phyloP scores from a whole-genome alignment of 1,139 yeast genomes.

The Pichia sp. region DNA sequence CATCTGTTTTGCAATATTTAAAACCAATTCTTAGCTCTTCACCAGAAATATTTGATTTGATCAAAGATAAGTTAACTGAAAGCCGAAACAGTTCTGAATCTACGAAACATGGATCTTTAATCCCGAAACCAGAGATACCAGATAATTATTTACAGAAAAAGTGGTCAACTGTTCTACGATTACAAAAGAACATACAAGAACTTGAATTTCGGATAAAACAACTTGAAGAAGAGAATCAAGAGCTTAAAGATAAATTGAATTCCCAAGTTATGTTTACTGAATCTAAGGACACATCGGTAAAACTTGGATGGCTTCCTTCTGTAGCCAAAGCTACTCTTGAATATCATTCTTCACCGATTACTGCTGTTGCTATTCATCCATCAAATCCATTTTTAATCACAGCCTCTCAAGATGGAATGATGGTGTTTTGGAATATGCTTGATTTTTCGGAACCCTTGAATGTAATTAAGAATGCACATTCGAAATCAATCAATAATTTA shows the following conservation, averaged over 20 bases:
- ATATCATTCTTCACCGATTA: conserved; percentile 56
- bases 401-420: conserved; percentile 68
- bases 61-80: conserved; percentile 1
- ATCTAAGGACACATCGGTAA: conserved; percentile 15
- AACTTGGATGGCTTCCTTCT: conserved; percentile 65
- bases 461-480: conserved; percentile 62
- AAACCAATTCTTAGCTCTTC: conserved; percentile 7
- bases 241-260: conserved; percentile 11
- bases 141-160: conserved; percentile 58
- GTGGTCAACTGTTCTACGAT: conserved; percentile 80
- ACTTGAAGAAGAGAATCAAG: conserved; percentile 19
- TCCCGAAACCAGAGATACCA: conserved; percentile 28
- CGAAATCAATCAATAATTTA: conserved; percentile 60
- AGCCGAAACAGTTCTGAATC: too few species aligned
- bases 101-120: conserved; percentile 1
- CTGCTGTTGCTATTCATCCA: conserved; percentile 68
- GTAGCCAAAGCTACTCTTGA: conserved; percentile 42
- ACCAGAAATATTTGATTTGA: conserved; percentile 1
- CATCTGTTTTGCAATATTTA: conserved; percentile 16
- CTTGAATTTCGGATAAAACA: conserved; percentile 29
- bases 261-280: background rate
- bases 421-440: conserved; percentile 65
- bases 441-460: conserved; percentile 63
- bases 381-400: conserved; percentile 55
- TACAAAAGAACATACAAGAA: conserved; percentile 70